phyloP scores from a whole-genome alignment of 495 filamentous ascomycete species.

The Podospora anserina region DNA sequence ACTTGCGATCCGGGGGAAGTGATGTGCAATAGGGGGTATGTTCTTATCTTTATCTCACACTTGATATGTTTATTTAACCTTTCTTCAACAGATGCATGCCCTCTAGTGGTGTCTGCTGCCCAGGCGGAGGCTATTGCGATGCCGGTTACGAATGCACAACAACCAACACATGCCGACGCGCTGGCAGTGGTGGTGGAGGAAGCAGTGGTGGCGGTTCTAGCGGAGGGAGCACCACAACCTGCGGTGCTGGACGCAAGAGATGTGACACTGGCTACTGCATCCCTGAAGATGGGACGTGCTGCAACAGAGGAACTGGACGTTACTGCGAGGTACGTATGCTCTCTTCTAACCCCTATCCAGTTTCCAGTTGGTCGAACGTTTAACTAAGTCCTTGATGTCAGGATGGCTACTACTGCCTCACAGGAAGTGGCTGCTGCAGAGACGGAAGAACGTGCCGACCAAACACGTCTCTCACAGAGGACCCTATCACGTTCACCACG shows the following conservation, averaged over 20 bases:
- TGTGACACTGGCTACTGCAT: conserved; percentile 20
- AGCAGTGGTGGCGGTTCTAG: neutral
- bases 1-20: conserved; percentile 19
- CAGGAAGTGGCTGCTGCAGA: conserved; percentile 17
- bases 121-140: conserved; percentile 24
- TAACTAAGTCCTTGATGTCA: neutral
- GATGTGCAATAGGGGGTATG: conserved; percentile 14
- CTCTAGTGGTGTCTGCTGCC: conserved; percentile 21
- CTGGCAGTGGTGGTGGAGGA: conserved; percentile 5
- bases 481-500: neutral
- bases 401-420: conserved; percentile 22
- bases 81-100: conserved; percentile 24
- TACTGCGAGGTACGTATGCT: conserved; percentile 16
- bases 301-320: conserved; percentile 12
- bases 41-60: neutral
- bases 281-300: conserved; percentile 16
- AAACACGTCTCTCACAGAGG: neutral
- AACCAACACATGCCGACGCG: conserved; percentile 4
- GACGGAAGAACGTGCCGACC: conserved; percentile 16
- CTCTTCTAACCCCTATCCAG: neutral
- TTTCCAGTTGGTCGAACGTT: too few species aligned
- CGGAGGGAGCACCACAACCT: neutral
- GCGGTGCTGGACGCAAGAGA: neutral
- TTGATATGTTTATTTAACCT: too few species aligned
- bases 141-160: conserved; percentile 18